Conservation (phyloP, 2,329 filamentous ascomycete genomes). For the Didymella pinodella region DNA sequence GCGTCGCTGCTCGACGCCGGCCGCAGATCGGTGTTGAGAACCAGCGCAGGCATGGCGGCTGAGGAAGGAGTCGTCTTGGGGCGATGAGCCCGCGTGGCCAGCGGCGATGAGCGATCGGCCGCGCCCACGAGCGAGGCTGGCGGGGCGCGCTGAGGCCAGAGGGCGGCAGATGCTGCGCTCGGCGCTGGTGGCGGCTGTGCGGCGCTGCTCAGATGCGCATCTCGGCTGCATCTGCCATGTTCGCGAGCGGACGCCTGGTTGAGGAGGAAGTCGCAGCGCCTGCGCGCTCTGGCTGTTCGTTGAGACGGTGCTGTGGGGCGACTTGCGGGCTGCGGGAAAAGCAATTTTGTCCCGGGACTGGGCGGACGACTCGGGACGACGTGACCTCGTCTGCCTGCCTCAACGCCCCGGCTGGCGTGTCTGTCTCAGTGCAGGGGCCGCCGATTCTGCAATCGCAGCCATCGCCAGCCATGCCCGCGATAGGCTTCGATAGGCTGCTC, state of each 20-base stretch:
- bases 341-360: conserved; percentile 9
- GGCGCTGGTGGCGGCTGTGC: conserved; percentile 11
- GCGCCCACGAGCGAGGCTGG: conserved; percentile 15
- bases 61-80: conserved; percentile 32
- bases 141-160: conserved; percentile 12
- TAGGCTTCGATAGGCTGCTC: neutral
- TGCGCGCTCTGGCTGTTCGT: conserved; percentile 13
- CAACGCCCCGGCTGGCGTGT: neutral
- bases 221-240: conserved; percentile 16
- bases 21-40: conserved; percentile 41
- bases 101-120: neutral
- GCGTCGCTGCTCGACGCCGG: conserved; percentile 38
- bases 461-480: conserved; percentile 3
- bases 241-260: conserved; percentile 11
- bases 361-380: conserved; percentile 5
- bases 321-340: conserved; percentile 18
- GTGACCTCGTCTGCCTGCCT: neutral
- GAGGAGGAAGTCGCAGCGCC: conserved; percentile 9
- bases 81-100: conserved; percentile 23
- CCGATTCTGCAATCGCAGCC: conserved; percentile 1
- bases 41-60: conserved; percentile 50
- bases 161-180: conserved; percentile 3
- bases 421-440: neutral
- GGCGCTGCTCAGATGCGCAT: conserved; percentile 16
- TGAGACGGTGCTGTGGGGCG: conserved; percentile 10